Percentiles rank a stretch among this genome's conserved stretches.
Conservation (phyloP, 2,329 filamentous ascomycete genomes). For the Neonectria sp. region DNA sequence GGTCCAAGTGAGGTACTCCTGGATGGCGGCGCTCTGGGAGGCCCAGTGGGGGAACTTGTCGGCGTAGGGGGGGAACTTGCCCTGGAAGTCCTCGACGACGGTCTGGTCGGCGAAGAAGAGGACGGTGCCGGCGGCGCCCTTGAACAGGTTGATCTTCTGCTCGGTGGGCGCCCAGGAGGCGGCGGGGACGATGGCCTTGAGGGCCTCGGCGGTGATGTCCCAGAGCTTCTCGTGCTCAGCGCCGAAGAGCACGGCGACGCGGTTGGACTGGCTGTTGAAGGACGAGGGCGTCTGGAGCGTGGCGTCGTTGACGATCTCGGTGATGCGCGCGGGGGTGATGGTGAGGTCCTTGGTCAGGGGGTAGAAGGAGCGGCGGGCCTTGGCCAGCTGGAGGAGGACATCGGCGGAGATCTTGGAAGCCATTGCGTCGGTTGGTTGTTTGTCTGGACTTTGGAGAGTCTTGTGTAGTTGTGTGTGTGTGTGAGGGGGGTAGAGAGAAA, state of each 20-base stretch:
- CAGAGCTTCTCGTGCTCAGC: slow-evolving; percentile 91
- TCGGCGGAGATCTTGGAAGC: slow-evolving; percentile 60
- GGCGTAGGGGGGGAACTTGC: slow-evolving; percentile 80
- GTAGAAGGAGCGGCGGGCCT: slow-evolving; percentile 80
- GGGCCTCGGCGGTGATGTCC: slow-evolving; percentile 75
- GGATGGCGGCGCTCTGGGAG: slow-evolving; percentile 83
- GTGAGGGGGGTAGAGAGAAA: slow-evolving; percentile 10
- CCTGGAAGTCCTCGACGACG: slow-evolving; percentile 76
- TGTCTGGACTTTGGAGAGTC: slow-evolving; percentile 1
- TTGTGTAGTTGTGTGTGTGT: slow-evolving; percentile 32
- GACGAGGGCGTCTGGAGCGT: slow-evolving; percentile 81
- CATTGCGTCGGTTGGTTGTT: slow-evolving; percentile 55
- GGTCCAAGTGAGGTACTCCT: slow-evolving; percentile 84
- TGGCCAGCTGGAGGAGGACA: slow-evolving; percentile 74
- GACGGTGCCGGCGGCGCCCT: slow-evolving; percentile 82
- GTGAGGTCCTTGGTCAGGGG: slow-evolving; percentile 75
- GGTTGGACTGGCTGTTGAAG: slow-evolving; percentile 92
- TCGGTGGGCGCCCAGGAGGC: slow-evolving; percentile 72
- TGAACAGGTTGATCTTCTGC: slow-evolving; percentile 69
- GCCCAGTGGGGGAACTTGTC: slow-evolving; percentile 86
- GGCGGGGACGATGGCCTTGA: slow-evolving; percentile 71
- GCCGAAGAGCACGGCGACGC: slow-evolving; percentile 83
- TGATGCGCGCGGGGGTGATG: slow-evolving; percentile 66
- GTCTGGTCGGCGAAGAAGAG: slow-evolving; percentile 89
- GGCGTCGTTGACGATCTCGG: slow-evolving; percentile 75